A percentile compares a stretch with the other conserved stretches of the same genome.
phyloP scores from a whole-genome alignment of 805 yeast genomes.

The Kodamaea sagamina region DNA sequence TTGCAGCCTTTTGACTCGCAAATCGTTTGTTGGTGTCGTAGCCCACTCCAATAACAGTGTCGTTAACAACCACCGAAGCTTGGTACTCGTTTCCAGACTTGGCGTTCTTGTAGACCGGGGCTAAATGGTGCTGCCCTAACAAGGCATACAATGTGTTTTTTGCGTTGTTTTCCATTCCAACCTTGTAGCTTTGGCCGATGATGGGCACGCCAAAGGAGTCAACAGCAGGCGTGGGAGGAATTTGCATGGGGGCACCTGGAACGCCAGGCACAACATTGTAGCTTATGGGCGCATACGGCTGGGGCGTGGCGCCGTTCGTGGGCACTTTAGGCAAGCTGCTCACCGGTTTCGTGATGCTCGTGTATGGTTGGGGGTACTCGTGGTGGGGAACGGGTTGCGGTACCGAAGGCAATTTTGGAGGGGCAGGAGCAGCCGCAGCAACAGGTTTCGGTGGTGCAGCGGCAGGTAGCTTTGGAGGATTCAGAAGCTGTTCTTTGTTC shows the following conservation, averaged over 20 bases:
- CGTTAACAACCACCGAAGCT: conserved; percentile 32
- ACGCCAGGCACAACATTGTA: conserved; percentile 11
- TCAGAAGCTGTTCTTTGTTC: background rate
- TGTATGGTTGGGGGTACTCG: conserved; percentile 13
- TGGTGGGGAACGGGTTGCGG: background rate
- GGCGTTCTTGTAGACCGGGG: conserved; percentile 34
- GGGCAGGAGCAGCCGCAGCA: background rate
- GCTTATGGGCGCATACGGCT: conserved; percentile 11
- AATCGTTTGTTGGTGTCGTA: conserved; percentile 36
- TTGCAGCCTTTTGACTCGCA: conserved; percentile 43
- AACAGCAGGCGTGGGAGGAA: conserved; percentile 6
- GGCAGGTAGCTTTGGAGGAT: background rate
- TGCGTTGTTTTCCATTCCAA: conserved; percentile 24
- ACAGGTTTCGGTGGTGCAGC: background rate
- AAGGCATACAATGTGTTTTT: conserved; percentile 33
- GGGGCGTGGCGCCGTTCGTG: conserved; percentile 3
- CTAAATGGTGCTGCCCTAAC: conserved; percentile 22
- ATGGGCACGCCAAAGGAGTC: conserved; percentile 12
- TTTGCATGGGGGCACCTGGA: conserved; percentile 9
- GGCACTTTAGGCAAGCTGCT: conserved; percentile 14
- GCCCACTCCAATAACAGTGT: conserved; percentile 33
- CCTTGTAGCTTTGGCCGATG: conserved; percentile 12
- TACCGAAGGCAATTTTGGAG: background rate
- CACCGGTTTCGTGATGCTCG: conserved; percentile 12
- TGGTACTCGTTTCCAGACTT: conserved; percentile 23